A percentile compares a stretch with the other conserved stretches of the same genome.
phyloP scores from a whole-genome alignment of 441 rosid genomes.

The Erodium moschatum region DNA sequence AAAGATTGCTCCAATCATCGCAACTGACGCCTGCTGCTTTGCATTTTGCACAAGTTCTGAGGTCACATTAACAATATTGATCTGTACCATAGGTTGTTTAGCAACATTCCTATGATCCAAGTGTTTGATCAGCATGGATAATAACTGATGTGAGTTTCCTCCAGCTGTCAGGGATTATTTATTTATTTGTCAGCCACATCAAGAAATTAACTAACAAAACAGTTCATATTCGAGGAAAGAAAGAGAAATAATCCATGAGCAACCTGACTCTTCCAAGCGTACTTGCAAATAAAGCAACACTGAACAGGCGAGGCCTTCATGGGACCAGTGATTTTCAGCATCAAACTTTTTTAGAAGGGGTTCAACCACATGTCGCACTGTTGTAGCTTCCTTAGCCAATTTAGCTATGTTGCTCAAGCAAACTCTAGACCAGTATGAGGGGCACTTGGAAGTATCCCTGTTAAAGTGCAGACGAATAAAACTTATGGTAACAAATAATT shows the following conservation, averaged over 20 bases:
- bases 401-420: constrained; percentile 50
- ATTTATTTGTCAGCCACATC: background rate
- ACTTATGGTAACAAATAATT: background rate
- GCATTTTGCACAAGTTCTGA: constrained; percentile 52
- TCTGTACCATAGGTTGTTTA: constrained; percentile 52
- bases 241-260: constrained; percentile 4
- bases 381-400: too few species aligned
- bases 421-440: constrained; percentile 80
- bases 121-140: constrained; percentile 77
- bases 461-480: background rate
- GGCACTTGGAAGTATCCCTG: constrained; percentile 67
- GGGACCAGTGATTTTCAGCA: constrained; percentile 63
- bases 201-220: background rate
- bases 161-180: constrained; percentile 32
- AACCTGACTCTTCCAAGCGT: constrained; percentile 80
- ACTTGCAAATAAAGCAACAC: constrained; percentile 63
- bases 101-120: constrained; percentile 75
- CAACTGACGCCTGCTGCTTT: constrained; percentile 54
- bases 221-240: background rate
- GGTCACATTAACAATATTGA: constrained; percentile 53
- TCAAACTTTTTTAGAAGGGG: constrained; percentile 78
- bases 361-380: constrained; percentile 54
- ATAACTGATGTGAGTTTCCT: constrained; percentile 58
- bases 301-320: constrained; percentile 68
- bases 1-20: constrained; percentile 50